Conservation (phyloP, 2,329 filamentous ascomycete species). For the Paracamarosporium sp. region DNA sequence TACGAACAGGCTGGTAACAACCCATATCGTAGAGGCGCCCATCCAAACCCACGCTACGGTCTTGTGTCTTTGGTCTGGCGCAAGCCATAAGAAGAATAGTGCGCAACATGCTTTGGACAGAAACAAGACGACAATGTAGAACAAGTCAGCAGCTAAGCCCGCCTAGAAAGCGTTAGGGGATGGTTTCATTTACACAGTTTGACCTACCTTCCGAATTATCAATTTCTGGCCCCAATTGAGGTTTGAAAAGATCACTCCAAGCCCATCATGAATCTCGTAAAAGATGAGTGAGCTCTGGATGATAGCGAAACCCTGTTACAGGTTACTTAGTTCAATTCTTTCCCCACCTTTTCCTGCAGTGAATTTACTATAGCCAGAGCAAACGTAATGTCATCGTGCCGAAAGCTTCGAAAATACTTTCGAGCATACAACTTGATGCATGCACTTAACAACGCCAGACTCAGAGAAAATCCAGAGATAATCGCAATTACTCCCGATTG, state of each 20-base stretch:
- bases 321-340: background rate
- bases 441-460: constrained; percentile 14
- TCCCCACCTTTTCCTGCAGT: background rate
- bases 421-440: constrained; percentile 12
- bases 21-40: constrained; percentile 12
- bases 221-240: constrained; percentile 2
- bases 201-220: constrained; percentile 4
- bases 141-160: constrained; percentile 4
- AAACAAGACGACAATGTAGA: constrained; percentile 18
- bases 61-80: constrained; percentile 14
- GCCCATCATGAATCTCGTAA: constrained; percentile 3
- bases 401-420: constrained; percentile 1
- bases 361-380: constrained; percentile 8
- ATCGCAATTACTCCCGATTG: constrained; percentile 22
- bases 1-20: constrained; percentile 12
- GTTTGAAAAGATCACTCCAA: background rate
- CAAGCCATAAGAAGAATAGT: constrained; percentile 19
- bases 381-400: constrained; percentile 15
- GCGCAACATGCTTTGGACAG: constrained; percentile 18
- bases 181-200: background rate
- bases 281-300: constrained; percentile 13
- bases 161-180: constrained; percentile 6
- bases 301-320: constrained; percentile 6
- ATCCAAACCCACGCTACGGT: constrained; percentile 5
- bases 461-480: constrained; percentile 16